Percentiles rank a stretch among this genome's conserved stretches.
Conservation (phyloP, 176 grass and related monocot genomes). For the Saccharum spontaneum region DNA sequence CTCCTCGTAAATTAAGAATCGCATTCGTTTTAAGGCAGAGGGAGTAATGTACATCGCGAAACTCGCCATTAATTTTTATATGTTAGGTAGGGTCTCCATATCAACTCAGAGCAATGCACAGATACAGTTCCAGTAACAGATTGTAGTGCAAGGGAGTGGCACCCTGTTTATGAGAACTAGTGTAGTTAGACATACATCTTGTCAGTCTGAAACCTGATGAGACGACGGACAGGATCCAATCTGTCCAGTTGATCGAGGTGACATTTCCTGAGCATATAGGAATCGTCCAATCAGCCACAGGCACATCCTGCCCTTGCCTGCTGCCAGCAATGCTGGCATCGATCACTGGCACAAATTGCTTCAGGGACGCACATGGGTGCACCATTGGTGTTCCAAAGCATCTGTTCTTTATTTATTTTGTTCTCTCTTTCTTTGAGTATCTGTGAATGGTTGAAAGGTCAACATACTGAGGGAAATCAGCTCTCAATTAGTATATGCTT, state of each 20-base stretch:
- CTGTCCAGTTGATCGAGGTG: constrained; percentile 50
- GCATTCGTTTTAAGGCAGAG: too few relatives aligned
- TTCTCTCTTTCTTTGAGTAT: neutral
- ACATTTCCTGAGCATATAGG: constrained; percentile 43
- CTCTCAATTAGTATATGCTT: neutral
- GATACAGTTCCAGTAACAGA: neutral
- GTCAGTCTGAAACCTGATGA: constrained; percentile 27
- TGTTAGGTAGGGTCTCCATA: constrained; percentile 11
- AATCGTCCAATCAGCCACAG: constrained; percentile 26
- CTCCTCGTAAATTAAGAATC: neutral
- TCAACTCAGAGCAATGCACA: constrained; percentile 19
- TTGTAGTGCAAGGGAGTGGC: constrained; percentile 17
- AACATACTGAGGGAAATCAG: neutral
- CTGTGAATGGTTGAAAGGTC: neutral
- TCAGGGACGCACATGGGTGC: neutral
- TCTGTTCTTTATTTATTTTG: neutral
- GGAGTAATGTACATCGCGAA: neutral
- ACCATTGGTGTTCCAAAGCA: neutral
- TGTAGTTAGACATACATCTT: constrained; percentile 44
- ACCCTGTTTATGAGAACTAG: constrained; percentile 10
- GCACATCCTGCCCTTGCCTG: neutral
- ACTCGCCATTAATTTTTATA: neutral
- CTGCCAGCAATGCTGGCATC: neutral
- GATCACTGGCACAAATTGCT: constrained; percentile 20
- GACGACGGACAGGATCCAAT: constrained; percentile 44